Evolutionary conservation across 2,329 filamentous ascomycete genomes (phyloP).

Genomic region (Alternaria sp.): DNA sequence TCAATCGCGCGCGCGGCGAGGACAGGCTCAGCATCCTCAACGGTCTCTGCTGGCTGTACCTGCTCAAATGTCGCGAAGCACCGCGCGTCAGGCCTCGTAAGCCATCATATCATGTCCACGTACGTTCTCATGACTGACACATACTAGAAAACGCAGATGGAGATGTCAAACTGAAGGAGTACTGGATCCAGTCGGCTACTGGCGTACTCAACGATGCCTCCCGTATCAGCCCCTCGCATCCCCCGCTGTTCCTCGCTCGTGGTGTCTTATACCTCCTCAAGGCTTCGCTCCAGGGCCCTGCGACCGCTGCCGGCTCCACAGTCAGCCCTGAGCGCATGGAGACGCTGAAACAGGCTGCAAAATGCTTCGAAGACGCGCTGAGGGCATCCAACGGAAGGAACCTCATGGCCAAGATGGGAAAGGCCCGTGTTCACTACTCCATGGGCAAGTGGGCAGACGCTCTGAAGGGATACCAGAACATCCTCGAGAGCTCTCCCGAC

Average conservation of each 20-base stretch:
- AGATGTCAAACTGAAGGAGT: conserved; percentile 89
- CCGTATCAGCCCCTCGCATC: conserved; percentile 89
- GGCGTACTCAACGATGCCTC: conserved; percentile 93
- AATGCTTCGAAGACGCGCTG: conserved; percentile 93
- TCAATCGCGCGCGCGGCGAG: conserved; percentile 73
- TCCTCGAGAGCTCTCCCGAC: conserved; percentile 83
- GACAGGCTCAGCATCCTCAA: conserved; percentile 87
- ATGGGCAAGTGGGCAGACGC: conserved; percentile 87
- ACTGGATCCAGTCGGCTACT: conserved; percentile 90
- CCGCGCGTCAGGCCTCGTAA: conserved; percentile 68
- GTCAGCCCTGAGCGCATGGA: conserved; percentile 77
- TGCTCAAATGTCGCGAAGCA: conserved; percentile 87
- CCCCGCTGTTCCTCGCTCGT: conserved; percentile 87
- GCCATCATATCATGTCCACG: not conserved
- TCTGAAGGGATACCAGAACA: conserved; percentile 84
- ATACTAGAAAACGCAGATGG: conserved; percentile 57
- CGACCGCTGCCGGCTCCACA: conserved; percentile 70
- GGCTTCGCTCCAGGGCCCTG: conserved; percentile 81
- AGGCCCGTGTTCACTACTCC: conserved; percentile 85
- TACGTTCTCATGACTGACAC: not conserved
- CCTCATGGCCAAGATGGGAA: conserved; percentile 90
- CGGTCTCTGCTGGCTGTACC: conserved; percentile 88
- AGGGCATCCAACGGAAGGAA: conserved; percentile 86
- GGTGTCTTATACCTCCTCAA: conserved; percentile 88
- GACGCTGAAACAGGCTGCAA: conserved; percentile 82